Base-by-base conservation (phyloP, 192 early-diverging fungal species). In the Thamnidium elegans region DNA sequence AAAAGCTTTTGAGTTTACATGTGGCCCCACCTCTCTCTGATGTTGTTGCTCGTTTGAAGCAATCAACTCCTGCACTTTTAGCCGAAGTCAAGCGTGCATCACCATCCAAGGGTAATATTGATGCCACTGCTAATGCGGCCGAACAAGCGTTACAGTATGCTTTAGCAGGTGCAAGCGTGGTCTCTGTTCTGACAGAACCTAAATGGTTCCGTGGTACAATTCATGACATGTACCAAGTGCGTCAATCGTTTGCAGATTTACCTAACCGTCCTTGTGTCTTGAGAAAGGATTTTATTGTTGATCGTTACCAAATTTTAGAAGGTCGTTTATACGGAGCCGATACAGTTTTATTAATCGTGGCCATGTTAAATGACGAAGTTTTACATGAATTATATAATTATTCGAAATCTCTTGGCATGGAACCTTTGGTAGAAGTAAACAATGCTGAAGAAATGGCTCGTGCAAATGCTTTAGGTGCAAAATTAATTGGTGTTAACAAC, bases 31-130 rank as follows among this genome's bases (percentile, higher is more conserved):
- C 81, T 39, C 79, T 81, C 55, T 86, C 96, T 58, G 88, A 94
- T 69, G 94, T 99, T 67, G 79, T 79, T 15, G 76, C 78, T 17
- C 87, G 93, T 31, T 68, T 99, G 32, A 72, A 64, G 17, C 78
- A 85, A 67, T 68, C 67, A 20, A 69, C 78, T 73, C 85, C 69
- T 32, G 94, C 98, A 2, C 83, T 99, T 51, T 79, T 96, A 77
- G 96, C 94, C n/a, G 98, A 99, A 77, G 88, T 99, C 73, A 99
- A 99, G 79, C 89, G 98, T 43, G 98, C 98, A 0, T 94, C 92
- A 17, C 98, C 98, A 3, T 89, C 87, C 76, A 98, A 98, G 74
- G 96, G 96, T 26, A 82, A 91, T 58, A 98, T 99, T 66, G 86
- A 90, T 61, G 68, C 88, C 17, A 65, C 68, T 3, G 94, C 89